phyloP scores from a whole-genome alignment of 23 red algal genomes.

The Pyropia haitanensis region DNA sequence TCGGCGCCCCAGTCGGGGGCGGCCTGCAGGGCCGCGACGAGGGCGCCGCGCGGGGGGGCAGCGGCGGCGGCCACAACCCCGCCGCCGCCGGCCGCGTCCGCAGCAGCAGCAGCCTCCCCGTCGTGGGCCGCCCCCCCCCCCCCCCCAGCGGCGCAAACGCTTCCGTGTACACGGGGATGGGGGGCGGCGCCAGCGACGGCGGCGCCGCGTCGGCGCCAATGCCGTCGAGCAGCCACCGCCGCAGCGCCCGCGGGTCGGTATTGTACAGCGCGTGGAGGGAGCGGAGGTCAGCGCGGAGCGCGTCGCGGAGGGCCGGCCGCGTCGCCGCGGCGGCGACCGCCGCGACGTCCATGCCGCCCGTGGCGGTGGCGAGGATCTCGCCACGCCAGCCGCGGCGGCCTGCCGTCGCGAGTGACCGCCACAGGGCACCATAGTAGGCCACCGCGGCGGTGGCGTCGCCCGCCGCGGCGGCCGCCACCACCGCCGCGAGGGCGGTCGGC shows the following conservation, averaged over 20 bases:
- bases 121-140: background rate
- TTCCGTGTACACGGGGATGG: no score
- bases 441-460: no score
- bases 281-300: background rate
- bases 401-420: background rate
- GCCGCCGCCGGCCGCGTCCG: background rate
- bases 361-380: background rate
- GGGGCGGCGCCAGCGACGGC: no score
- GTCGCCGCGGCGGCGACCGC: background rate
- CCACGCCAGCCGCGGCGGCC: background rate
- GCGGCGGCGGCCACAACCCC: background rate
- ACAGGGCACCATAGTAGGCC: no score
- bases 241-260: background rate
- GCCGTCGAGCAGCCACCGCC: no score
- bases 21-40: background rate
- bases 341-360: background rate
- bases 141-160: background rate
- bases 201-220: no score
- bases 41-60: background rate
- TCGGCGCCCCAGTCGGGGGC: constrained; percentile 1
- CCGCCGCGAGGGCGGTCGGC: no score
- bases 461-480: no score
- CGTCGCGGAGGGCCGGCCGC: background rate
- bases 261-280: background rate
- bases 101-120: background rate